Evolutionary conservation across 1,139 yeast genomes (phyloP), one percentile per base, ranked within the genome.

Genomic region (Fermentozyma sake): DNA sequence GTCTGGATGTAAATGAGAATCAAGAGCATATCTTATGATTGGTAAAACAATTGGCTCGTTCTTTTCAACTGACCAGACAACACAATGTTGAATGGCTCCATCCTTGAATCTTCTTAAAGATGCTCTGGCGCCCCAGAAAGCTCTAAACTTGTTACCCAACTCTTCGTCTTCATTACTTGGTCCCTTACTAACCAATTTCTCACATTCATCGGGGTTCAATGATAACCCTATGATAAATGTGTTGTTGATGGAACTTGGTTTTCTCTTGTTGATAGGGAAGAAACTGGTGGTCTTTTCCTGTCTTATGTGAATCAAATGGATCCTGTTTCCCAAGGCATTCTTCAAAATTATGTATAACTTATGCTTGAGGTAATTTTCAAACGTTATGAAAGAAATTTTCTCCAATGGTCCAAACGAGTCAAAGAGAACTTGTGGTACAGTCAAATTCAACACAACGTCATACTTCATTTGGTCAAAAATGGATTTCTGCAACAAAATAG

Each of bases 101-200:
- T 89, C 95, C 50, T 79, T 81, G 59, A 89, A 93, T 50, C 94
- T 74, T 61, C 99, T 76, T 34, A 91, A 66, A 10, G 94, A 86
- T 1, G 95, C 79, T 42, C 75, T 79, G 9, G 72, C 51, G 3
- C 97, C 97, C 99, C 98, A 93, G 50, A 91, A 89, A 4, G 76
- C 63, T 42, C 85, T 74, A 60, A 93, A 91, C 31, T 70, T 67
- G 6, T 63, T 51, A 5, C 80, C 77, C 17, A 70, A 78, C 25
- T 74, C 78, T 16, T 64, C 67, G 23, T 70, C 75, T 27, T 73
- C 75, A 27, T 76, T 73, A 31, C 72, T 73, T 3, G 97, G 96
- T 2, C 97, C 98, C 45, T 76, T 82, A 1, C 94, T 84, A 3
- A 91, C 85, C 24, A 84, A 55, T 50, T 79, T 82, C 43, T 86